Conservation (phyloP, 202 grass and related monocot species). For the Musa balbisiana region DNA sequence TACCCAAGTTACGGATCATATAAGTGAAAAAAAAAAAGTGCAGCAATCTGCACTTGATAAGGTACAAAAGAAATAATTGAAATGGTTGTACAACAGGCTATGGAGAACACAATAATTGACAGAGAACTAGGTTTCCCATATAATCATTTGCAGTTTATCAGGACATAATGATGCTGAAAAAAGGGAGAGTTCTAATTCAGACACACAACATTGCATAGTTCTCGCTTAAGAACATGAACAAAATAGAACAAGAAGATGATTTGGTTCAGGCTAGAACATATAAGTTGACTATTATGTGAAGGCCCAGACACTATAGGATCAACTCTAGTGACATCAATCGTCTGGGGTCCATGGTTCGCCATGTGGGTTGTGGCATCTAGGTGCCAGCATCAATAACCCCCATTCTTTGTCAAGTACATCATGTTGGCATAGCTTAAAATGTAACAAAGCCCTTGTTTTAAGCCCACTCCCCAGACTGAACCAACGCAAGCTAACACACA, state of each 20-base stretch:
- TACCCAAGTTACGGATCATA: background rate
- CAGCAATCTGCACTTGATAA: background rate
- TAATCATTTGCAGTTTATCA: too few relatives aligned
- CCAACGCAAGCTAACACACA: background rate
- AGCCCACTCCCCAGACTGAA: background rate
- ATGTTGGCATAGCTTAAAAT: background rate
- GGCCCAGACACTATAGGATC: background rate
- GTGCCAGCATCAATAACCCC: background rate
- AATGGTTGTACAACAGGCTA: background rate
- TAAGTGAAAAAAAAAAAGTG: background rate
- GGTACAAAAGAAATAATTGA: background rate
- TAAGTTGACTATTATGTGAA: background rate
- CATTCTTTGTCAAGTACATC: background rate
- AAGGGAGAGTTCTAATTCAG: background rate
- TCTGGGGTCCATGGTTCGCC: too few relatives aligned
- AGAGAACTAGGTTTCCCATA: too few relatives aligned
- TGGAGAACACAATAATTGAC: background rate
- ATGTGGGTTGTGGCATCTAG: background rate
- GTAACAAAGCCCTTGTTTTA: background rate
- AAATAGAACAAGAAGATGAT: background rate
- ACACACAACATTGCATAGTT: background rate
- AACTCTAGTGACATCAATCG: too few relatives aligned
- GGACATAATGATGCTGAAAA: too few relatives aligned
- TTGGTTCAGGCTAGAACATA: background rate
- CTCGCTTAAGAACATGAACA: background rate